Base-by-base conservation (phyloP, 306 rosid genomes). In the Crotalaria pallida region DNA sequence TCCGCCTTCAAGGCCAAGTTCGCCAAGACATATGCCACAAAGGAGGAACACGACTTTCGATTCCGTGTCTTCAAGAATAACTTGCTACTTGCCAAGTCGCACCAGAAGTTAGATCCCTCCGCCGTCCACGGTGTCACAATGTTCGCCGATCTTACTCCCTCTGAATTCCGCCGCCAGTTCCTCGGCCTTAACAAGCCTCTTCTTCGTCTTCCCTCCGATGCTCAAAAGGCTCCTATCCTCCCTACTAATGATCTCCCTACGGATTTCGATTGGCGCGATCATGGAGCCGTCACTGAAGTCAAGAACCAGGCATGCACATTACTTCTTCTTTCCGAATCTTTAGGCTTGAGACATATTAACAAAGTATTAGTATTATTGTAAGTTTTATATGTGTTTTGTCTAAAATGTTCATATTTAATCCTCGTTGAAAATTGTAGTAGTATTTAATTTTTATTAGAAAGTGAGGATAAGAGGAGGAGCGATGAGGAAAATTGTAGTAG, bases 251-350 rank as follows among this genome's bases (percentile, higher is more conserved):
- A 87, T 76, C 89, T 92, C 0, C 90, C 95, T 5, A 36, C 69
- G 3, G 90, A 92, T 41, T 92, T 92, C 56, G 95, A 92, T 64
- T 92, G 98, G 96, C 95, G 98, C 17, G 90, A 92, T 11, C 83
- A 65, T 4, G 96, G 95, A 21, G 92, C 96, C 10, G 92, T 92
- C n/a, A 83, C 92, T 36, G 49, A 62, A 45, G 85, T 92, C 47
- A 92, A 92, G 78, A 71, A 89, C 36, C 96, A 86, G 96, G 96
- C 82, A 60, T 22, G 26, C 49, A 11, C 49, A 11, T 19, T n/a
- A n/a, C n/a, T n/a, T n/a, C n/a, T n/a, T n/a, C n/a, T n/a, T n/a
- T n/a, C n/a, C n/a, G n/a, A n/a, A n/a, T n/a, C n/a, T n/a, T n/a
- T n/a, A n/a, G n/a, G n/a, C n/a, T n/a, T n/a, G n/a, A n/a, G n/a